These are phyloP conservation scores for Spizellomyces punctatus DNA, from an alignment of 192 early-diverging fungal genomes.

Conservation along the genomic window DNA sequence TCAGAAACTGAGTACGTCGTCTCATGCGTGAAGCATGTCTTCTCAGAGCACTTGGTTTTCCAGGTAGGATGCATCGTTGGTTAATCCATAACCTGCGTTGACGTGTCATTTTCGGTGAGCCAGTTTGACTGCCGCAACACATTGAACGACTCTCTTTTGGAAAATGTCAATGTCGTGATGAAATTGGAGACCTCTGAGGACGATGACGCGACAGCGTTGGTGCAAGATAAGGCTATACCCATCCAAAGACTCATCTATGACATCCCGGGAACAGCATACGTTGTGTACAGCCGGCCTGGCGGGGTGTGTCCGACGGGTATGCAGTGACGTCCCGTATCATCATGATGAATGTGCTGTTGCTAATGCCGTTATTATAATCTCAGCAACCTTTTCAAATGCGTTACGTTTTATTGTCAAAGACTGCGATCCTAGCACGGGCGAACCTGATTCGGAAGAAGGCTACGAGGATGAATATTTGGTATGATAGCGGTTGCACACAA, in stretches of 20 bases:
- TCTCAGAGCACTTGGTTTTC: constrained; percentile 86
- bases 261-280: constrained; percentile 77
- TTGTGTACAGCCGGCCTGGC: constrained; percentile 77
- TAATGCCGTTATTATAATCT: not conserved
- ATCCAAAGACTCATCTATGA: constrained; percentile 76
- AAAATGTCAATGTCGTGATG: constrained; percentile 88
- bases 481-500: constrained; percentile 12
- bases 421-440: constrained; percentile 91
- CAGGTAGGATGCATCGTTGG: constrained; percentile 60
- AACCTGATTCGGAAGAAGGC: constrained; percentile 85
- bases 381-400: constrained; percentile 80
- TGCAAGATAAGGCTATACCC: constrained; percentile 73
- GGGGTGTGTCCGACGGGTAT: constrained; percentile 61
- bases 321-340: not conserved
- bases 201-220: constrained; percentile 54
- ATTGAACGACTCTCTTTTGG: constrained; percentile 87
- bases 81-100: not conserved
- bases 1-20: constrained; percentile 96
- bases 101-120: not conserved
- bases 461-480: constrained; percentile 92
- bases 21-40: constrained; percentile 91
- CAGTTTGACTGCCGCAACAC: constrained; percentile 94
- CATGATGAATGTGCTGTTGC: not conserved
- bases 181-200: constrained; percentile 67
- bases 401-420: constrained; percentile 92